Conservation (phyloP, 352 stramenopile species). For the Saprolegnia parasitica region DNA sequence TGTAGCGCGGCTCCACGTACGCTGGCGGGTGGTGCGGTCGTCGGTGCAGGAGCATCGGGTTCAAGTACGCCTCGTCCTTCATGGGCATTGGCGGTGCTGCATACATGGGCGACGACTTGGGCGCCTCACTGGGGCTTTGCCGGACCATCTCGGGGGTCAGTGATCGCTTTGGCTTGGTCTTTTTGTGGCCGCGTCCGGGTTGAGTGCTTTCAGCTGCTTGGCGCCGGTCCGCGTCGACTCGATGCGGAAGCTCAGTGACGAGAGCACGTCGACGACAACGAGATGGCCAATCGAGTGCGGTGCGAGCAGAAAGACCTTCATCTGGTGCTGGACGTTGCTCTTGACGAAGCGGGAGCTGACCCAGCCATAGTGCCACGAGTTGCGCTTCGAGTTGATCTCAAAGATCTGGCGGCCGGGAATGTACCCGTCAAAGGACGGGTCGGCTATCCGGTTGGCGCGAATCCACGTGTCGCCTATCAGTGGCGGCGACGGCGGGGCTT, state of each 20-base stretch:
- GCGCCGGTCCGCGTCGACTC: slow-evolving; percentile 25
- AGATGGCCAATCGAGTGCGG: neutral
- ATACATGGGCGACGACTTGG: neutral
- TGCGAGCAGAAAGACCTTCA: slow-evolving; percentile 20
- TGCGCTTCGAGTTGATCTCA: slow-evolving; percentile 29
- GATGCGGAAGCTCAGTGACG: slow-evolving; percentile 21
- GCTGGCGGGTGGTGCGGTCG: neutral
- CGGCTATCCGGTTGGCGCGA: neutral
- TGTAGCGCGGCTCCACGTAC: neutral
- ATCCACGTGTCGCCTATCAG: slow-evolving; percentile 15
- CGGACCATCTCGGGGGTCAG: neutral
- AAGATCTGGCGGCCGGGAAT: neutral
- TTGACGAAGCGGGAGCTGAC: slow-evolving; percentile 30
- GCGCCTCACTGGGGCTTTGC: neutral
- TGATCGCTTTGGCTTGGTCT: slow-evolving; percentile 4
- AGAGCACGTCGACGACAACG: slow-evolving; percentile 19
- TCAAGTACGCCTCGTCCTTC: neutral
- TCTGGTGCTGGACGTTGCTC: slow-evolving; percentile 26
- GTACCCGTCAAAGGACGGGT: slow-evolving; percentile 6
- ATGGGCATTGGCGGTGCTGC: neutral
- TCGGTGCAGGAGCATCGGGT: neutral
- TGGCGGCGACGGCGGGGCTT: neutral
- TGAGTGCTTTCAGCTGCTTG: slow-evolving; percentile 14
- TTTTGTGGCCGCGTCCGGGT: neutral
- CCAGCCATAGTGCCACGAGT: slow-evolving; percentile 30